These are phyloP conservation scores for Penicillium parvum DNA, from an alignment of 495 filamentous ascomycete genomes.

Conservation along the genomic window DNA sequence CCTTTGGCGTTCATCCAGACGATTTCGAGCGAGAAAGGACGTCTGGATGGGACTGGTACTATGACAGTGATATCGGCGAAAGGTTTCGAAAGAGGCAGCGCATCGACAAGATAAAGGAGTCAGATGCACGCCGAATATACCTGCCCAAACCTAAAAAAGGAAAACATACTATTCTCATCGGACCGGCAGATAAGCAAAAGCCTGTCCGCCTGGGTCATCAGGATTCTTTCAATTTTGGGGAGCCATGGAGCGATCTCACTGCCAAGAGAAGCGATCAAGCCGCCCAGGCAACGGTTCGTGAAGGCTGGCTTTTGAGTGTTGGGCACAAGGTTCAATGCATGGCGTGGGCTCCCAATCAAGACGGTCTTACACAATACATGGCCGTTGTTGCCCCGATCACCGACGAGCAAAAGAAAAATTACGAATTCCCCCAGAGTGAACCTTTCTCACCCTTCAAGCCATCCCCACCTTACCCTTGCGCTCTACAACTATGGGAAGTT, in stretches of 20 bases:
- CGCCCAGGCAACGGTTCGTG: slow-evolving; percentile 22
- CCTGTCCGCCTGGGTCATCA: slow-evolving; percentile 36
- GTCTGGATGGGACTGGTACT: slow-evolving; percentile 55
- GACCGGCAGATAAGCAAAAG: slow-evolving; percentile 43
- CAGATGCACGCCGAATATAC: slow-evolving; percentile 30
- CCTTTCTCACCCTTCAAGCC: slow-evolving; percentile 45
- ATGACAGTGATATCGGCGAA: slow-evolving; percentile 32
- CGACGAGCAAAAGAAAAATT: slow-evolving; percentile 28
- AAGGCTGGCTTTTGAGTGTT: slow-evolving; percentile 57
- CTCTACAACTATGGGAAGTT: slow-evolving; percentile 60
- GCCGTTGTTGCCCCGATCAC: slow-evolving; percentile 43
- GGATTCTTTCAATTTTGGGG: slow-evolving; percentile 38
- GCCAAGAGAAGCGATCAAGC: slow-evolving; percentile 4
- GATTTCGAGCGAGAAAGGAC: slow-evolving; percentile 41
- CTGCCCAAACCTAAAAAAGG: slow-evolving; percentile 30
- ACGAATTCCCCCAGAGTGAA: slow-evolving; percentile 6
- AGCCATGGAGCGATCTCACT: slow-evolving; percentile 37
- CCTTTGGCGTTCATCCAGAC: slow-evolving; percentile 36
- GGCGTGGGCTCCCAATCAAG: slow-evolving; percentile 56
- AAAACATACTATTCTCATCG: slow-evolving; percentile 48
- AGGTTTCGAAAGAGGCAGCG: slow-evolving; percentile 38
- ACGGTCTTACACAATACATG: slow-evolving; percentile 51
- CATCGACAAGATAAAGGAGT: slow-evolving; percentile 26
- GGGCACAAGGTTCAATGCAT: slow-evolving; percentile 48
- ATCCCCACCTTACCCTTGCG: slow-evolving; percentile 41